Percentiles rank a stretch among this genome's conserved stretches.
These are phyloP conservation scores for Pythium scleroteichum DNA, from an alignment of 352 stramenopile genomes.

Conservation along the genomic window DNA sequence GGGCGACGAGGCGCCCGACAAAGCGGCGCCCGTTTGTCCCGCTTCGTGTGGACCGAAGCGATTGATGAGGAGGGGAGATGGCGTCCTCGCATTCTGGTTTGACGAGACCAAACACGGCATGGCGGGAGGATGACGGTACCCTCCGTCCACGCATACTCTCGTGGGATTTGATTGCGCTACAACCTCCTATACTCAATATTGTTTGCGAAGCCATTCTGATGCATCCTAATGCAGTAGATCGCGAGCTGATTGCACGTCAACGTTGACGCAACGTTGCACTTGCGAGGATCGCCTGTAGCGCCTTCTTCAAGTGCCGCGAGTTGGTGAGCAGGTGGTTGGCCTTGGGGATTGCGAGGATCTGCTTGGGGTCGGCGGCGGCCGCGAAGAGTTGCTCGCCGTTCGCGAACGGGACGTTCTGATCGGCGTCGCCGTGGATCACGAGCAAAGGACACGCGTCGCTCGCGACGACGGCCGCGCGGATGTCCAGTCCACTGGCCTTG, in stretches of 20 bases:
- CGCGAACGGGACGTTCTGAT: conserved; percentile 56
- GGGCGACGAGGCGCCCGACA: too few species aligned
- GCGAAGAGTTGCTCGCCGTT: conserved; percentile 59
- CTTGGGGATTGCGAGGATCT: conserved; percentile 48
- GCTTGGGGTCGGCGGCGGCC: conserved; percentile 56
- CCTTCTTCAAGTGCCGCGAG: conserved; percentile 74
- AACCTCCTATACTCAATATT: neutral
- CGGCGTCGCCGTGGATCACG: conserved; percentile 66
- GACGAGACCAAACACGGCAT: neutral
- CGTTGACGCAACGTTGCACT: conserved; percentile 26
- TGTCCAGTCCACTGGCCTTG: conserved; percentile 34
- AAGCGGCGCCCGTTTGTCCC: too few species aligned
- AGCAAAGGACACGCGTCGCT: conserved; percentile 41
- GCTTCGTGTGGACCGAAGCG: too few species aligned
- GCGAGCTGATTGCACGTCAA: conserved; percentile 5
- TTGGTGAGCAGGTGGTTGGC: conserved; percentile 81
- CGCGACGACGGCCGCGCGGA: conserved; percentile 38
- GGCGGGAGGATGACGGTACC: too few species aligned
- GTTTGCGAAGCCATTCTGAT: conserved; percentile 14
- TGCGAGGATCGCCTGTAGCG: conserved; percentile 43
- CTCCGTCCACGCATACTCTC: neutral
- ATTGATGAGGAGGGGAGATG: too few species aligned
- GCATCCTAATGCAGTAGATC: conserved; percentile 1
- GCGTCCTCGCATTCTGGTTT: conserved; percentile 6
- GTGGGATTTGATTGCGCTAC: too few species aligned